Evolutionary conservation across 2,329 filamentous ascomycete genomes (phyloP).

Genomic region (Fusarium cyanostomum): DNA sequence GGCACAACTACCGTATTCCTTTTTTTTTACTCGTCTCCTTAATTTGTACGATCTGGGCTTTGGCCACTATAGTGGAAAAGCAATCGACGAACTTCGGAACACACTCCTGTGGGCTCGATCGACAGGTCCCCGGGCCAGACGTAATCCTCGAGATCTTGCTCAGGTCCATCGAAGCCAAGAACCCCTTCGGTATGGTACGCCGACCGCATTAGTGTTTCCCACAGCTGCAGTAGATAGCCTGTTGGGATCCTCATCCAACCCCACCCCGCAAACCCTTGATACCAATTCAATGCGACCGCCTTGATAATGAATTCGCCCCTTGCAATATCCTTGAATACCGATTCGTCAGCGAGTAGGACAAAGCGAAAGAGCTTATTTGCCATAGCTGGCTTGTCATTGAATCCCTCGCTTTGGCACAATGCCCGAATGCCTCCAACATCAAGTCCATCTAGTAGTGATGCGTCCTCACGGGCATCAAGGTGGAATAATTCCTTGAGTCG

Average conservation of each 20-base stretch:
- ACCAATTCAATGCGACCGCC: neutral
- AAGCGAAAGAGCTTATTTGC: neutral
- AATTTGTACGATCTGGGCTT: neutral
- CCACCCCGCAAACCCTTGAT: neutral
- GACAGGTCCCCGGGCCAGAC: constrained; percentile 5
- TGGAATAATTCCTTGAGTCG: constrained; percentile 6
- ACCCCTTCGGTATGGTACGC: neutral
- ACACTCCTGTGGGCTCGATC: neutral
- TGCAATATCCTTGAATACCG: neutral
- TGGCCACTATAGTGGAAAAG: neutral
- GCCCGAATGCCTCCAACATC: neutral
- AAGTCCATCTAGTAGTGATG: constrained; percentile 1
- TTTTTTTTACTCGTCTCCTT: neutral
- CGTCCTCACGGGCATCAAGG: constrained; percentile 4
- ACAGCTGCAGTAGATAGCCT: constrained; percentile 18
- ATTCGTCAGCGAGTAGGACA: neutral
- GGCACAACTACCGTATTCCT: too few relatives aligned
- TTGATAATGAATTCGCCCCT: neutral
- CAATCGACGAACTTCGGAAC: neutral
- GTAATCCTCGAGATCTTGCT: constrained; percentile 5
- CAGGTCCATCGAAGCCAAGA: neutral
- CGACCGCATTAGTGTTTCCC: neutral
- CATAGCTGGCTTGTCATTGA: neutral
- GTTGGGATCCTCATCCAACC: constrained; percentile 24
- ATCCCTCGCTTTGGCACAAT: neutral